Evolutionary conservation across 768 basidiomycete species (phyloP).

Genomic region (Phanerochaete sordida): DNA sequence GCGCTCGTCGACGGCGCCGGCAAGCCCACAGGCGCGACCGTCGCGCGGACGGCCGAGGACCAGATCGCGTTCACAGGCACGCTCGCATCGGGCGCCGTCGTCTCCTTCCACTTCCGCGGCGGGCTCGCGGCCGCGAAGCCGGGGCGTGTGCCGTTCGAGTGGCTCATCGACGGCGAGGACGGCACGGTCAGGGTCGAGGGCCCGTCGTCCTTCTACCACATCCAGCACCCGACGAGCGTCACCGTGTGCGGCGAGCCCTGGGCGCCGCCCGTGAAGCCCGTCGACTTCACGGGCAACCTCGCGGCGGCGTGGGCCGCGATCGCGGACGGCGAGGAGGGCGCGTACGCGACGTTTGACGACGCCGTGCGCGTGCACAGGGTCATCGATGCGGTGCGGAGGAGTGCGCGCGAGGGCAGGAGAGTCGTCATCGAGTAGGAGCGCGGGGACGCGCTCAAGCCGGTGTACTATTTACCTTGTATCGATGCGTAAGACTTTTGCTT

Average conservation of each 20-base stretch:
- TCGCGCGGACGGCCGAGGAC: constrained; percentile 20
- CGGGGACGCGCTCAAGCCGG: too few species aligned
- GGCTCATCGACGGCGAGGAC: constrained; percentile 35
- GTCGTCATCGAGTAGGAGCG: not conserved
- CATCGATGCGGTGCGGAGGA: constrained; percentile 13
- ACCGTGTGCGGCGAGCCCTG: constrained; percentile 1
- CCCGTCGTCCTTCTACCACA: not conserved
- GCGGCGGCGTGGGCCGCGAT: constrained; percentile 4
- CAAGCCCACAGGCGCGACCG: constrained; percentile 24
- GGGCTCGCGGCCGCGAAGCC: constrained; percentile 21
- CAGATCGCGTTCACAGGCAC: constrained; percentile 29
- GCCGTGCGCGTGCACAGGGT: constrained; percentile 22
- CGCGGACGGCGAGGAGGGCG: constrained; percentile 10
- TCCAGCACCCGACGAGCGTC: not conserved
- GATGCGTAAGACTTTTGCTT: too few species aligned
- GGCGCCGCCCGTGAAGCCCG: not conserved
- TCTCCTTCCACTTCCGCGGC: constrained; percentile 23
- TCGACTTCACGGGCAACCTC: not conserved
- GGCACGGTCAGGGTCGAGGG: constrained; percentile 23
- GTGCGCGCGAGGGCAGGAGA: constrained; percentile 6
- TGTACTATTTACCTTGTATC: too few species aligned
- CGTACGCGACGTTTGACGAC: constrained; percentile 28
- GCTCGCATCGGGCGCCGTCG: constrained; percentile 28
- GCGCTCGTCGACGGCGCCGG: constrained; percentile 23
- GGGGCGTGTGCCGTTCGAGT: constrained; percentile 26